These are phyloP conservation scores for Boletus rubroflammeus DNA, from an alignment of 768 basidiomycete genomes.

Conservation along the genomic window DNA sequence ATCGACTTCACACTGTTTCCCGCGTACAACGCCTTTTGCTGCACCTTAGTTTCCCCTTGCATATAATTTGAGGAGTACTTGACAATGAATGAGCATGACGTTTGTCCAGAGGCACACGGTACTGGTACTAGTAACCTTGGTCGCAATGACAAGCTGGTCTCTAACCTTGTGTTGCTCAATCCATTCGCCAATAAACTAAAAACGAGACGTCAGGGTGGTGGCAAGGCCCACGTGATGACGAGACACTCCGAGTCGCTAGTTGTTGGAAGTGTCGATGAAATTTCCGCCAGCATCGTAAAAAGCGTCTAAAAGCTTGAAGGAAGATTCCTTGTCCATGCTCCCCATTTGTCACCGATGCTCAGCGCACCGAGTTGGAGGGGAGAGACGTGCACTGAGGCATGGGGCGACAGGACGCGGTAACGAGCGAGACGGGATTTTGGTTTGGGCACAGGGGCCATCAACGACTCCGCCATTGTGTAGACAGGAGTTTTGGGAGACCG, in stretches of 20 bases:
- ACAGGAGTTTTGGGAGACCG: not conserved
- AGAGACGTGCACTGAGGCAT: constrained; percentile 45
- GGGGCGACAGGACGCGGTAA: constrained; percentile 37
- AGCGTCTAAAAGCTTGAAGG: constrained; percentile 46
- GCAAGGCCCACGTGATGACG: not conserved
- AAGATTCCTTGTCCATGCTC: constrained; percentile 37
- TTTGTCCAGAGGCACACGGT: not conserved
- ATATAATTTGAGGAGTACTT: constrained; percentile 25
- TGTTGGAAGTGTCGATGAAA: constrained; percentile 48
- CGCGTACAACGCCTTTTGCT: constrained; percentile 25
- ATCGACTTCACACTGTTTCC: constrained; percentile 41
- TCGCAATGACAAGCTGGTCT: constrained; percentile 48
- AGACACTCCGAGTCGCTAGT: constrained; percentile 36
- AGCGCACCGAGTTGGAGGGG: constrained; percentile 46
- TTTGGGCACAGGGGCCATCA: constrained; percentile 20
- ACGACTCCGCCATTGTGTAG: constrained; percentile 2
- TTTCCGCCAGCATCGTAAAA: constrained; percentile 46
- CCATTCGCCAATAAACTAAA: constrained; percentile 47
- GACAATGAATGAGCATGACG: not conserved
- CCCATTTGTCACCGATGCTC: constrained; percentile 42
- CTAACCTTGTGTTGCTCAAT: constrained; percentile 39
- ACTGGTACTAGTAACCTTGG: constrained; percentile 34
- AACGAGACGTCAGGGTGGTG: not conserved
- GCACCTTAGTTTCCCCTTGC: constrained; percentile 8
- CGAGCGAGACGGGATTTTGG: constrained; percentile 32